Percentiles rank a stretch among this genome's conserved stretches.
These are phyloP conservation scores for Anacardium occidentale DNA, from an alignment of 345 rosid genomes.

Conservation along the genomic window DNA sequence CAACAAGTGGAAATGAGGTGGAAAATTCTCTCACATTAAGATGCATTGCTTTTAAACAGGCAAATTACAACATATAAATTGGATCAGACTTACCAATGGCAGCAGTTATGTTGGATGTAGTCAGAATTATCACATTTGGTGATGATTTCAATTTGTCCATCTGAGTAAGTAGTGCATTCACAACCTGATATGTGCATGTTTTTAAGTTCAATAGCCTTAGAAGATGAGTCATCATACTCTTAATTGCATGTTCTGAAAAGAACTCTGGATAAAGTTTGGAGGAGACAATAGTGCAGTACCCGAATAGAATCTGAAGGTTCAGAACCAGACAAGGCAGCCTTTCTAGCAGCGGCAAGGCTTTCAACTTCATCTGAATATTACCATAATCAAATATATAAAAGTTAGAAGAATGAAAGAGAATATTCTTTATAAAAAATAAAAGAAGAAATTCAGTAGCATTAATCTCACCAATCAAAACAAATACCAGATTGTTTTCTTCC, in stretches of 20 bases:
- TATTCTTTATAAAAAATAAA: not conserved
- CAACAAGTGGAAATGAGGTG: not conserved
- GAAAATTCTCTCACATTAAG: constrained; percentile 7
- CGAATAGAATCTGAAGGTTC: constrained; percentile 99
- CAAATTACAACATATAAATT: constrained; percentile 5
- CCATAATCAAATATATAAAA: constrained; percentile 22
- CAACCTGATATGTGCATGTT: constrained; percentile 60
- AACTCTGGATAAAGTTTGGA: not conserved
- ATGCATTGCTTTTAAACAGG: not conserved
- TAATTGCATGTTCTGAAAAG: constrained; percentile 7
- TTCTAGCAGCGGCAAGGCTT: constrained; percentile 98
- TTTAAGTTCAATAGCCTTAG: constrained; percentile 11
- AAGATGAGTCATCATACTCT: not conserved
- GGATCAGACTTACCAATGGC: constrained; percentile 76
- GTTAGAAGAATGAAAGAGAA: constrained; percentile 23
- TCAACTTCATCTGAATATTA: constrained; percentile 90
- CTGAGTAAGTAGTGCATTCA: constrained; percentile 95
- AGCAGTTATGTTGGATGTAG: constrained; percentile 95
- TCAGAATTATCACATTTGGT: constrained; percentile 83
- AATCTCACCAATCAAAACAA: constrained; percentile 96
- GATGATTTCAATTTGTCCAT: constrained; percentile 94
- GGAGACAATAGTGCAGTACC: constrained; percentile 38
- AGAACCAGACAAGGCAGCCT: constrained; percentile 96
- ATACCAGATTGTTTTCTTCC: constrained; percentile 95
- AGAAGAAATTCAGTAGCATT: not conserved